Percentiles rank a stretch among this genome's conserved stretches.
These are phyloP conservation scores for Ecytonucleospora hepatopenaei DNA, from an alignment of 371 early-diverging fungal species.

Conservation along the genomic window DNA sequence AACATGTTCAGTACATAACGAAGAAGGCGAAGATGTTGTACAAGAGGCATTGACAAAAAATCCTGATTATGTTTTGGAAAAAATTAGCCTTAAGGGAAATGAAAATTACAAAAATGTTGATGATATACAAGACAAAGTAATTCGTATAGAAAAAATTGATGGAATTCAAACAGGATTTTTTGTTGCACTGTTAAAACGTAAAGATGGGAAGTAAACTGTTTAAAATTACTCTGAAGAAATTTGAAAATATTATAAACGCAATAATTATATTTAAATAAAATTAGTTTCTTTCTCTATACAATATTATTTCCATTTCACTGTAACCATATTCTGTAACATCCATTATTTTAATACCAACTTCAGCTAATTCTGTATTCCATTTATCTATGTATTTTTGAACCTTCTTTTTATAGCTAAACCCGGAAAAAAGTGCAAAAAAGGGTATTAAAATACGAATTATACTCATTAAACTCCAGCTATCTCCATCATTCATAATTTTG, in stretches of 20 bases:
- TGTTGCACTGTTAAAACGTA: conserved; percentile 37
- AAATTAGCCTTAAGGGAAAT: conserved; percentile 59
- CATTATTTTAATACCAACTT: background rate
- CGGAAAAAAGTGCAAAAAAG: background rate
- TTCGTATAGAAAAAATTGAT: conserved; percentile 27
- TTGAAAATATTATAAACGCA: background rate
- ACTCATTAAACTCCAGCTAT: background rate
- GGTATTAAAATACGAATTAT: background rate
- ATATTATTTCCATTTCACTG: conserved; percentile 7
- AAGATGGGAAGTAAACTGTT: conserved; percentile 5
- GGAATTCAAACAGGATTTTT: conserved; percentile 45
- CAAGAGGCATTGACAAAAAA: conserved; percentile 45
- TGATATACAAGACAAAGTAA: conserved; percentile 35
- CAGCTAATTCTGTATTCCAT: background rate
- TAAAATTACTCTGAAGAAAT: background rate
- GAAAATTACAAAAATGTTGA: conserved; percentile 24
- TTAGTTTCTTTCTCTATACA: background rate
- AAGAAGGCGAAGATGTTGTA: conserved; percentile 89
- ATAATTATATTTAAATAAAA: background rate
- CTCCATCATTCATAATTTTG: conserved; percentile 2
- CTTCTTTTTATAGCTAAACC: background rate
- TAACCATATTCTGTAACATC: background rate
- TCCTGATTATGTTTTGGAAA: conserved; percentile 54
- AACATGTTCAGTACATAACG: conserved; percentile 76
- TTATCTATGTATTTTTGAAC: conserved; percentile 1